Conservation (phyloP, 306 rosid genomes). For the Prunus mira region DNA sequence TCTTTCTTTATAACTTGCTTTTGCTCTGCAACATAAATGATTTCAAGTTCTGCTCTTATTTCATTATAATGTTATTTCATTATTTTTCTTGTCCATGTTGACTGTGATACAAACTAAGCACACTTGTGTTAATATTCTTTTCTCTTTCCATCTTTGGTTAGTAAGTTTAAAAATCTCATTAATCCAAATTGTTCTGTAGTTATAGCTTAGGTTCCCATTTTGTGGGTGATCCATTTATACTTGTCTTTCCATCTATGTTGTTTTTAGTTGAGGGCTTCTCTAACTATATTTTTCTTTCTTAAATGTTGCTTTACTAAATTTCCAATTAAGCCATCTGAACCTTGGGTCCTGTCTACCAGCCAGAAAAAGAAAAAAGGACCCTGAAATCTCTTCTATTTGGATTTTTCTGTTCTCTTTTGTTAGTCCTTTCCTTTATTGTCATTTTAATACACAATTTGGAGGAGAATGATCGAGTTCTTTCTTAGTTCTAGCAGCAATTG, state of each 20-base stretch:
- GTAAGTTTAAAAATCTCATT: neutral
- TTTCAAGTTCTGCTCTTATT: constrained; percentile 3
- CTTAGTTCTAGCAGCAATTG: neutral
- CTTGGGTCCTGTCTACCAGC: neutral
- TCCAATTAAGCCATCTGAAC: neutral
- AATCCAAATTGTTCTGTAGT: neutral
- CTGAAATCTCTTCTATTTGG: neutral
- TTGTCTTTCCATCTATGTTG: neutral
- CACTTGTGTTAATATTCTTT: neutral
- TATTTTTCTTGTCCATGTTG: neutral
- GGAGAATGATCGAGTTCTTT: neutral
- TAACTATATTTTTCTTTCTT: neutral
- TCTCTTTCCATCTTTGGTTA: neutral
- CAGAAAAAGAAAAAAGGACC: neutral
- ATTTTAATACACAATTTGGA: neutral
- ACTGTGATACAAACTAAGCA: neutral
- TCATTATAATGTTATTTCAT: neutral
- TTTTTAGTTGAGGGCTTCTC: neutral
- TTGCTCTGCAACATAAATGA: neutral
- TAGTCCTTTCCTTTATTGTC: neutral
- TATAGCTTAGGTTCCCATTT: neutral
- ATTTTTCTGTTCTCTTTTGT: neutral
- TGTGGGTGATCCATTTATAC: no score
- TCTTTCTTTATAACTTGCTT: neutral
- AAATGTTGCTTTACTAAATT: neutral